A percentile compares a stretch with the other conserved stretches of the same genome.
These are phyloP conservation scores for Metschnikowia sp. DNA, from an alignment of 805 yeast species.

Conservation along the genomic window DNA sequence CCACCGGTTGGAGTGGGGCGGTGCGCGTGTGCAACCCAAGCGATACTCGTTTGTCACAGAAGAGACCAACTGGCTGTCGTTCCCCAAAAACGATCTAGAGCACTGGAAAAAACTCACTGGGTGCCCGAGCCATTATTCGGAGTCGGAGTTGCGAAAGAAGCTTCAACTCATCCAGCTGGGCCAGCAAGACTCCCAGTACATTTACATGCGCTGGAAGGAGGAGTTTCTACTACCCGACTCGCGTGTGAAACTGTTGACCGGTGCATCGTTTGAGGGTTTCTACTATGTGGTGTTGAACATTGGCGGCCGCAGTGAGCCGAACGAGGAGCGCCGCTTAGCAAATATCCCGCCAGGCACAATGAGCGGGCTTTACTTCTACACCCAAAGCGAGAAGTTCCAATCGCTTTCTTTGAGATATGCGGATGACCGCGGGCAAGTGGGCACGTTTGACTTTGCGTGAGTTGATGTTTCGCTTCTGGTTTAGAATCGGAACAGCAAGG, in stretches of 20 bases:
- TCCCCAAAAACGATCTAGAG: constrained; percentile 41
- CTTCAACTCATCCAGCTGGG: constrained; percentile 31
- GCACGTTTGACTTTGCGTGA: constrained; percentile 25
- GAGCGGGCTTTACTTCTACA: constrained; percentile 79
- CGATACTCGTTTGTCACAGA: constrained; percentile 55
- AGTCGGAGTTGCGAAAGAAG: constrained; percentile 24
- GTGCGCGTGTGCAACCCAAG: constrained; percentile 13
- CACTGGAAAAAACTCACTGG: constrained; percentile 49
- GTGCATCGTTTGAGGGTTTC: constrained; percentile 89
- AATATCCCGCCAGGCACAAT: constrained; percentile 57
- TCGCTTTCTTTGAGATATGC: constrained; percentile 62
- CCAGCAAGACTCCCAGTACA: constrained; percentile 27
- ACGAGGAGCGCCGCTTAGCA: neutral
- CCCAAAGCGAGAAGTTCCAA: constrained; percentile 75
- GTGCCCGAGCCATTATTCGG: constrained; percentile 47
- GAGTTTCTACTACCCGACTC: constrained; percentile 82
- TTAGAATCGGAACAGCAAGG: too few species aligned
- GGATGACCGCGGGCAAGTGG: constrained; percentile 42
- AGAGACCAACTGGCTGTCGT: constrained; percentile 55
- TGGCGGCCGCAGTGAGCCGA: constrained; percentile 20
- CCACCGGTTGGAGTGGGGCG: constrained; percentile 23
- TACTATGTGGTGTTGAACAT: constrained; percentile 85
- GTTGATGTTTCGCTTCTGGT: neutral
- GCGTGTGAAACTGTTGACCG: constrained; percentile 53
- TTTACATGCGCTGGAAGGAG: constrained; percentile 96